These are phyloP conservation scores for Capsicum pubescens DNA, from an alignment of 257 asterid genomes.

Conservation along the genomic window DNA sequence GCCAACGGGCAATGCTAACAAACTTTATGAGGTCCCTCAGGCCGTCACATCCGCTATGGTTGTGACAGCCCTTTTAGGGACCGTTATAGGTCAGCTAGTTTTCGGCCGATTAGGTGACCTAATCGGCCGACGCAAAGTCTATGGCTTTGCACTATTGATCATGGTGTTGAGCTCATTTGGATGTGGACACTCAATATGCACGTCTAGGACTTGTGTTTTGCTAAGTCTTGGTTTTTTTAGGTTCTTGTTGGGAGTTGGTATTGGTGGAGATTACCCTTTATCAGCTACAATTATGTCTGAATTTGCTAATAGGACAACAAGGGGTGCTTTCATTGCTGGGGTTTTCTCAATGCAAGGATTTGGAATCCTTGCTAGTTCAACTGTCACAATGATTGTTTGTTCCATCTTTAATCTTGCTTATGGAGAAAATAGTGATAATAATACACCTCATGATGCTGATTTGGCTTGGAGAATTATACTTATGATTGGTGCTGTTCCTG, in stretches of 20 bases:
- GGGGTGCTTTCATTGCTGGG: constrained; percentile 64
- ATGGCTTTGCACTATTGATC: constrained; percentile 52
- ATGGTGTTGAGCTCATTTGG: constrained; percentile 59
- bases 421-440: not conserved
- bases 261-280: constrained; percentile 68
- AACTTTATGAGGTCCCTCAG: constrained; percentile 35
- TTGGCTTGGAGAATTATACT: constrained; percentile 66
- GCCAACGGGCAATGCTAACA: not conserved
- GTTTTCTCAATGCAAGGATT: constrained; percentile 77
- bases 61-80: constrained; percentile 53
- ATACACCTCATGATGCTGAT: constrained; percentile 49
- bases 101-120: constrained; percentile 61
- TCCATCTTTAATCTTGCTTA: constrained; percentile 46
- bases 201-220: constrained; percentile 51
- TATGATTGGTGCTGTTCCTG: constrained; percentile 63
- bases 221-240: constrained; percentile 53
- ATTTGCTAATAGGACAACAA: constrained; percentile 55
- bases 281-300: constrained; percentile 76
- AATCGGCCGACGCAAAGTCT: constrained; percentile 57
- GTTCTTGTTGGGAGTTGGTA: constrained; percentile 57
- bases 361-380: constrained; percentile 59
- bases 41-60: constrained; percentile 45
- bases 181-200: constrained; percentile 62
- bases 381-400: constrained; percentile 60
- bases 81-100: constrained; percentile 52